Conservation (phyloP, 2,329 filamentous ascomycete species). For the Phialophora tarda region DNA sequence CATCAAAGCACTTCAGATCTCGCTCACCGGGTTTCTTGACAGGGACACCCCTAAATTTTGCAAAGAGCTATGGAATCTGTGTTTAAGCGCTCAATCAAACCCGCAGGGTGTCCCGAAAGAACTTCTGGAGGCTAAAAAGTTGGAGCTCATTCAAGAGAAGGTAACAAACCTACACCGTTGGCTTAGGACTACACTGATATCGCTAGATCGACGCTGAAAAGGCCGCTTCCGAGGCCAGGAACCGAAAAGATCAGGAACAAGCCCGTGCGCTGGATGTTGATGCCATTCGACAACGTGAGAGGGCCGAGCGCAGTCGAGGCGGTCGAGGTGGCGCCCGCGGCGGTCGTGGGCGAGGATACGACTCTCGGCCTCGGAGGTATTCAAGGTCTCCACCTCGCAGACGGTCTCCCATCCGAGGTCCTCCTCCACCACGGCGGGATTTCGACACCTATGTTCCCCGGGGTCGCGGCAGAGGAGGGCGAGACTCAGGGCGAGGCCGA, state of each 20-base stretch:
- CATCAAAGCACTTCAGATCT: conserved; percentile 93
- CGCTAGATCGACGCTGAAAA: conserved; percentile 54
- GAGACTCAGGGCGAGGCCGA: conserved; percentile 45
- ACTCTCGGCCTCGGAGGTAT: conserved; percentile 55
- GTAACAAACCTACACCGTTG: conserved; percentile 54
- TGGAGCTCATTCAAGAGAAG: conserved; percentile 93
- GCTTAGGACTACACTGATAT: conserved; percentile 10
- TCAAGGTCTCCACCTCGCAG: conserved; percentile 60
- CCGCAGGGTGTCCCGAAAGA: conserved; percentile 93
- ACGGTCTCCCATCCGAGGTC: conserved; percentile 54
- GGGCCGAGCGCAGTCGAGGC: conserved; percentile 44
- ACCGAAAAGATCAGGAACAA: conserved; percentile 47
- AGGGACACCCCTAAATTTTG: conserved; percentile 89
- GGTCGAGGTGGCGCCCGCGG: conserved; percentile 47
- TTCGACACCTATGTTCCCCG: conserved; percentile 65
- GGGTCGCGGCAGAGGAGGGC: conserved; percentile 42
- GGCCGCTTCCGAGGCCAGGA: conserved; percentile 55
- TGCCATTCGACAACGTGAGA: conserved; percentile 64
- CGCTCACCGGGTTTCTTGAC: conserved; percentile 92
- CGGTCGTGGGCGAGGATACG: conserved; percentile 51
- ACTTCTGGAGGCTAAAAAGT: conserved; percentile 92
- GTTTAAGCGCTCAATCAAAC: conserved; percentile 85
- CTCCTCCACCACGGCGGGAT: conserved; percentile 55
- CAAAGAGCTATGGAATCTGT: conserved; percentile 90
- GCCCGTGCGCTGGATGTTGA: conserved; percentile 74